Evolutionary conservation across 192 early-diverging fungal species (phyloP), one percentile per base, ranked within the genome.

Genomic region (Entomortierella beljakovae): DNA sequence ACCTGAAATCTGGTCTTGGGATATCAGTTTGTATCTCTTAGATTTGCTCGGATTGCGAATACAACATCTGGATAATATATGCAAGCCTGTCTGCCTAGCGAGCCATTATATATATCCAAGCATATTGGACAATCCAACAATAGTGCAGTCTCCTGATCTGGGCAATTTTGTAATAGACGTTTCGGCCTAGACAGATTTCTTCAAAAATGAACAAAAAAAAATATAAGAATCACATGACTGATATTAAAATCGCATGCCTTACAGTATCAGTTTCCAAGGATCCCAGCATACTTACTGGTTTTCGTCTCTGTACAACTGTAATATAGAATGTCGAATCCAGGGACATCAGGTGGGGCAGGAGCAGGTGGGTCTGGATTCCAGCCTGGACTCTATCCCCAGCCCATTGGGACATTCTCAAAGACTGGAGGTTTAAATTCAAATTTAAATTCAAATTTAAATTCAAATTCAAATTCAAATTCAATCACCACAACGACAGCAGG

Each of bases 311-410:
- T 63, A 16, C 43, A n/a, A 42, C 23, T 34, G 18, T 26, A 2
- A 61, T 28, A 26, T 57, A 8, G 10, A 57, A 76, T 69, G 60
- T 69, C 61, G 32, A 58, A 70, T 51, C 38, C 67, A 57, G 66
- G 58, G 38, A 32, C 48, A n/a, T 33, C 49, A 13, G 51, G 29
- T 28, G 42, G 68, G 16, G 37, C 68, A 55, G 57, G 67, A 11
- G 51, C 48, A 49, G 13, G 26, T 0, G 70, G 61, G 57, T 55
- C 61, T 37, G 62, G 57, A 28, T 42, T 56, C 25, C 59, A 58
- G 28, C 28, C 40, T 10, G 43, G 49, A 15, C 6, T 34, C 8
- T 64, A 61, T 49, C 63, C 63, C 1, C 61, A 61, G 13, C 71
- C 57, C 33, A 58, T 65, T n/a, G 62, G 71, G 23, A 65, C 61